Evolutionary conservation across 2,329 filamentous ascomycete genomes (phyloP).

Genomic region (Orbilia blumenaviensis): DNA sequence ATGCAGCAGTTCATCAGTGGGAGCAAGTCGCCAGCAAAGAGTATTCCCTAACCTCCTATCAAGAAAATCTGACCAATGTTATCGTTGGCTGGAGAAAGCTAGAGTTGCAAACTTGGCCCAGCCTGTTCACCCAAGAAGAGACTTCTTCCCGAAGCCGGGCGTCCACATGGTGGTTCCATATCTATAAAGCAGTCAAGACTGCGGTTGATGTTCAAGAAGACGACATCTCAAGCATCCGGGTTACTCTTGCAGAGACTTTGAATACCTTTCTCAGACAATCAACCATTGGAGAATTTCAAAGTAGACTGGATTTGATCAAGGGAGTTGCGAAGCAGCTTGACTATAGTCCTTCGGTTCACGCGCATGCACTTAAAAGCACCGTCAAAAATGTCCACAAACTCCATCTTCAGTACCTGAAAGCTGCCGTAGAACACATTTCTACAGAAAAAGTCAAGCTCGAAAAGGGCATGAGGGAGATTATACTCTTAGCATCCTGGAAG

Average conservation of each 20-base stretch:
- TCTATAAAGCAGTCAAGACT: conserved; percentile 87
- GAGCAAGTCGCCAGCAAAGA: conserved; percentile 87
- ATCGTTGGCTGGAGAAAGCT: conserved; percentile 90
- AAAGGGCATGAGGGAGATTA: conserved; percentile 90
- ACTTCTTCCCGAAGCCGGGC: conserved; percentile 79
- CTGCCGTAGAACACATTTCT: conserved; percentile 2
- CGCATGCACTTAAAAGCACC: conserved; percentile 10
- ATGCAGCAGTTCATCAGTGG: conserved; percentile 89
- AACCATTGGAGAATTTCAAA: conserved; percentile 80
- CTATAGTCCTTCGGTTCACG: conserved; percentile 5
- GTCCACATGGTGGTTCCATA: conserved; percentile 93
- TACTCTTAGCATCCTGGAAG: conserved; percentile 95
- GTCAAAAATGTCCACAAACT: conserved; percentile 30
- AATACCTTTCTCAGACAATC: conserved; percentile 81
- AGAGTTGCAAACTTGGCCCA: conserved; percentile 90
- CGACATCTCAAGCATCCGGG: conserved; percentile 71
- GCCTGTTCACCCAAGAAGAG: conserved; percentile 83
- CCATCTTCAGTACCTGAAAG: conserved; percentile 34
- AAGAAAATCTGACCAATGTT: conserved; percentile 79
- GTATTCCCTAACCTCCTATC: conserved; percentile 74
- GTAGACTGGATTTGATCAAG: conserved; percentile 74
- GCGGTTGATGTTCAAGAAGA: conserved; percentile 68
- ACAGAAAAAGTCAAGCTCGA: conserved; percentile 77
- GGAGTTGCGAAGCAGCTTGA: conserved; percentile 29
- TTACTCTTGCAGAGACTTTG: conserved; percentile 77